Evolutionary conservation across 2,329 filamentous ascomycete genomes (phyloP).

Genomic region (Nemania diffusa): DNA sequence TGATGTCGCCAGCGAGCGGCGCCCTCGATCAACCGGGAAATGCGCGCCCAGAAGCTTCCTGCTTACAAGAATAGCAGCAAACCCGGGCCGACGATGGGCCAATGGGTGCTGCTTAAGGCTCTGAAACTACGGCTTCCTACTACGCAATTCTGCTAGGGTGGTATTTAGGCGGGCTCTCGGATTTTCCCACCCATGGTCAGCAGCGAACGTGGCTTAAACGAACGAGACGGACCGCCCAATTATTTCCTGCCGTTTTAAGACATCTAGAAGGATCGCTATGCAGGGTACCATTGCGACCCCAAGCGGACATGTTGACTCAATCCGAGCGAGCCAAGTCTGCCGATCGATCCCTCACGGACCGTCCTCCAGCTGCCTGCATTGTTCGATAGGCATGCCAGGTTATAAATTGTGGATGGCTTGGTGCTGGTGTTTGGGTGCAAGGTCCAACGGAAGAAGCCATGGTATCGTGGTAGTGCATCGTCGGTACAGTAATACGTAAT

Average conservation of each 20-base stretch:
- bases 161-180: conserved; percentile 19
- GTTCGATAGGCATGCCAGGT: not conserved
- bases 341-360: conserved; percentile 12
- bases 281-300: conserved; percentile 23
- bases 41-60: not conserved
- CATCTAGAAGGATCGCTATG: conserved; percentile 25
- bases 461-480: not conserved
- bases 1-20: conserved; percentile 14
- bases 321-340: conserved; percentile 18
- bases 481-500: conserved; percentile 10
- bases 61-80: conserved; percentile 32
- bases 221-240: conserved; percentile 4
- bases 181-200: conserved; percentile 3
- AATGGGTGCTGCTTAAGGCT: conserved; percentile 18
- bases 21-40: conserved; percentile 6
- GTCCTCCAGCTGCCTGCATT: not conserved
- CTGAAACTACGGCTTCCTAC: conserved; percentile 1
- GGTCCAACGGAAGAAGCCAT: not conserved
- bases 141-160: conserved; percentile 5
- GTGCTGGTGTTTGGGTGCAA: no score
- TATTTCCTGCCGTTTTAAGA: conserved; percentile 19
- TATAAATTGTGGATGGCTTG: not conserved
- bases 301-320: conserved; percentile 24
- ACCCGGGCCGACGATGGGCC: conserved; percentile 17
- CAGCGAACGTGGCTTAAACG: conserved; percentile 31